Conservation (phyloP, 306 rosid species). For the Vigna trinervia region DNA sequence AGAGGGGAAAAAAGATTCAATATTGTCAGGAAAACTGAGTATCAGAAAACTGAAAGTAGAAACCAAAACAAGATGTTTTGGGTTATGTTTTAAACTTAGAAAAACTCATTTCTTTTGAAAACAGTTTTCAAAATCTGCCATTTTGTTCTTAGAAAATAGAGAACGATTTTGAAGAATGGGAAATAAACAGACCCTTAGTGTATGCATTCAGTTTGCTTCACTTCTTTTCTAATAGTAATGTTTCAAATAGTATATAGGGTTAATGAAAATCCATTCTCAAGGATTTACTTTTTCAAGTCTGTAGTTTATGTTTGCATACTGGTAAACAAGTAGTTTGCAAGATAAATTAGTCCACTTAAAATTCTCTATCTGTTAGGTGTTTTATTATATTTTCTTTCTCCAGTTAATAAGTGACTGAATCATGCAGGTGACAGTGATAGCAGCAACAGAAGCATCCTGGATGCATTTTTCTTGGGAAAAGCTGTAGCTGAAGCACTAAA, state of each 20-base stretch:
- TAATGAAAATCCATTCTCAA: constrained; percentile 2
- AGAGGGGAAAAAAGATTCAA: not conserved
- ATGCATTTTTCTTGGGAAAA: constrained; percentile 96
- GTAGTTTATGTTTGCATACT: not conserved
- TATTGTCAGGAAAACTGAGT: not conserved
- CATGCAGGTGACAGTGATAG: constrained; percentile 74
- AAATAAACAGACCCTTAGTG: not conserved
- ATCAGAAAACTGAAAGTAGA: not conserved
- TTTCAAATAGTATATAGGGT: not conserved
- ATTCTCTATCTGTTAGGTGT: constrained; percentile 1
- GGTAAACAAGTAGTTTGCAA: not conserved
- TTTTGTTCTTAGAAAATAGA: not conserved
- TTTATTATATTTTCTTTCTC: constrained; percentile 2
- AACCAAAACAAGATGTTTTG: not conserved
- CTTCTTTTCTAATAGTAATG: not conserved
- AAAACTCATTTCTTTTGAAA: not conserved
- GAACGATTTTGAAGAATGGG: not conserved
- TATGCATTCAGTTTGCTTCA: too few species aligned
- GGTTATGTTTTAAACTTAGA: not conserved
- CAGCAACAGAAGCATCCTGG: constrained; percentile 76
- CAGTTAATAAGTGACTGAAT: constrained; percentile 35
- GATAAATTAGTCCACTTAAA: not conserved
- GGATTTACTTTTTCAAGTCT: constrained; percentile 21
- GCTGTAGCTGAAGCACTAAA: constrained; percentile 92
- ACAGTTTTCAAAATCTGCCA: not conserved